phyloP scores from a whole-genome alignment of 176 grass and related monocot species.

The Saccharum officinarum region DNA sequence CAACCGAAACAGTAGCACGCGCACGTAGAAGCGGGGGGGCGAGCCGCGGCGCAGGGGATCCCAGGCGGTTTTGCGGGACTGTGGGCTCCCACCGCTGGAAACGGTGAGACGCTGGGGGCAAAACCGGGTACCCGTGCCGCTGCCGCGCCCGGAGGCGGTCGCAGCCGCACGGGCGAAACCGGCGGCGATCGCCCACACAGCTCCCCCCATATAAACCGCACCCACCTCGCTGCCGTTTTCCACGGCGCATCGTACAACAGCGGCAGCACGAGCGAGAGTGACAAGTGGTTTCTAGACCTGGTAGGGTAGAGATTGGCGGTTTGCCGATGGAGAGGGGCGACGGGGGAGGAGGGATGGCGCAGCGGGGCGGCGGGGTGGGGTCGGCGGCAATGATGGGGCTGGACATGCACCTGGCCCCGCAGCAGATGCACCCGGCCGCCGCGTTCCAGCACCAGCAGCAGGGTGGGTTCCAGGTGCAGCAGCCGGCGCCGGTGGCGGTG shows the following conservation, averaged over 20 bases:
- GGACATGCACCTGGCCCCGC: conserved; percentile 16
- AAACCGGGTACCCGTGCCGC: conserved; percentile 38
- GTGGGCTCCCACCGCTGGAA: conserved; percentile 29
- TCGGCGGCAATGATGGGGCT: conserved; percentile 39
- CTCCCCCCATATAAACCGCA: neutral
- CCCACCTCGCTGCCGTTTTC: conserved; percentile 11
- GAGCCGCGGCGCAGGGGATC: conserved; percentile 32
- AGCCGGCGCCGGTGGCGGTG: neutral
- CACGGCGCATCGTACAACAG: neutral
- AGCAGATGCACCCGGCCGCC: conserved; percentile 30
- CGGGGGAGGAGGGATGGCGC: conserved; percentile 35
- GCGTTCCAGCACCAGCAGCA: conserved; percentile 38
- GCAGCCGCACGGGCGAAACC: conserved; percentile 30
- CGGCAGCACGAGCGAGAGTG: neutral
- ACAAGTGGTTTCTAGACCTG: neutral
- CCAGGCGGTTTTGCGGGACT: conserved; percentile 29
- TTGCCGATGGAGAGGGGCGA: conserved; percentile 47
- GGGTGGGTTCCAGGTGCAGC: conserved; percentile 33
- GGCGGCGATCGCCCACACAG: conserved; percentile 10
- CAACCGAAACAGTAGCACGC: neutral
- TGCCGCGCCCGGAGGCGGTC: neutral
- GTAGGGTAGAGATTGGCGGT: neutral
- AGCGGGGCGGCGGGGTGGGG: conserved; percentile 24
- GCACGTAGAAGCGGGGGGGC: neutral
- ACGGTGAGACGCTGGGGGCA: neutral